Evolutionary conservation across 106 monocot genomes (phyloP), one percentile per base, ranked within the genome.

Genomic region (Hemerocallis citrina): DNA sequence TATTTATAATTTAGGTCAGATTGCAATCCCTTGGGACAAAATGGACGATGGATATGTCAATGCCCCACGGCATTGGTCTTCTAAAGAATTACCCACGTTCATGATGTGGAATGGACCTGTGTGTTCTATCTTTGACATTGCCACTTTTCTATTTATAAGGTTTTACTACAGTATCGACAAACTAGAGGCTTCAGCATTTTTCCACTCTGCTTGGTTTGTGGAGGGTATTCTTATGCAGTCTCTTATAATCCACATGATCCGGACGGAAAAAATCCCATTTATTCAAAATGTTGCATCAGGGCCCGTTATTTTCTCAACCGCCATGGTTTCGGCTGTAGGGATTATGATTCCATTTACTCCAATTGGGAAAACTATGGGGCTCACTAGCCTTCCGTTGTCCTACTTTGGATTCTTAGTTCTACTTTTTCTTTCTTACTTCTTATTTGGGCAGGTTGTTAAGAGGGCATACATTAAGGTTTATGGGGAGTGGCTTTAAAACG

Each of bases 11-110:
- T 8, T 74, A 19, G 70, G 74, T 25, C 79, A 79, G 46, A 74
- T 74, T 66, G 69, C 66, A 55, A 75, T 79, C 4, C 79, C 79
- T 46, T 79, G 74, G 74, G 79, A 79, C 50, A 79, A 74, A 59
- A 58, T 74, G 59, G 74, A 75, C 6, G 74, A 65, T n/a, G 64
- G 64, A 19, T 69, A 70, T 54, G 47, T 25, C 22, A 65, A 54
- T 29, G 39, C 7, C 43, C 79, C 79, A 47, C 69, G 66, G 13
- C 38, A 37, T 0, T 79, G 70, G 70, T 70, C 69, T 28, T 54
- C 74, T 8, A 61, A 65, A 22, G 74, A 65, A 47, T 30, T 79
- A 11, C 74, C 69, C 22, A 2, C 61, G 15, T 79, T 79, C 66
- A 60, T 61, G 64, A 13, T 79, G 54, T 79, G 64, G 54, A 74